Base-by-base conservation (phyloP, 345 rosid genomes). In the Erodium maritimum region DNA sequence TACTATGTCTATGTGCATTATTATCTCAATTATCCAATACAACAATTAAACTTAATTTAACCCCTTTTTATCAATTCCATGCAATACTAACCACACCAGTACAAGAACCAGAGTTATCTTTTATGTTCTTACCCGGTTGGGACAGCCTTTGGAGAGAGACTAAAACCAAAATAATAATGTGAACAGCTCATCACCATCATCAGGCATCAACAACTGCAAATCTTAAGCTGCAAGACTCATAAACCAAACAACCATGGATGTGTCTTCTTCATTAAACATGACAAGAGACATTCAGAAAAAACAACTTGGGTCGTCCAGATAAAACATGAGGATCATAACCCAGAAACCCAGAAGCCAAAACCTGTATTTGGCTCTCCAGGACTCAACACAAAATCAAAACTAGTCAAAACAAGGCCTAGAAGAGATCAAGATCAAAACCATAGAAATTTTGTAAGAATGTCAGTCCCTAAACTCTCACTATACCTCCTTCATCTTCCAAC, bases 311-410 rank as follows among this genome's bases (percentile, higher is more conserved):
- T 17, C 2, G 20, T 19, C 33, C 19, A 17, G 20, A 50, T 19
- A 50, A 50, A 50, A 50, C 53, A 50, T 17, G 5, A 50, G 53
- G 53, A 50, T 50, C 53, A 50, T 50, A 50, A 50, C 53, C 53
- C 53, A 50, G 21, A 25, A 50, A 56, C 60, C 60, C 67, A 63
- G 19, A 48, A 56, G 18, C 61, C 55, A 63, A 63, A 25, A 55
- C 59, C 22, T 54, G 54, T 62, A 51, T 54, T 34, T 52, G 23
- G 45, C 54, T 58, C 25, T 21, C 53, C 10, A 37, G 46, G 34
- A 29, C 13, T 50, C 2, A 50, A 18, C 18, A 50, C 18, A 50
- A 50, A 17, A 50, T n/a, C 3, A 50, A 17, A 50, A 25, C 17
- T 17, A 50, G 53, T 17, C 20, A 50, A 50, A 5, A 50, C 53